Base-by-base conservation (phyloP, 176 grass and related monocot genomes). In the Bolboschoenus planiculmis region DNA sequence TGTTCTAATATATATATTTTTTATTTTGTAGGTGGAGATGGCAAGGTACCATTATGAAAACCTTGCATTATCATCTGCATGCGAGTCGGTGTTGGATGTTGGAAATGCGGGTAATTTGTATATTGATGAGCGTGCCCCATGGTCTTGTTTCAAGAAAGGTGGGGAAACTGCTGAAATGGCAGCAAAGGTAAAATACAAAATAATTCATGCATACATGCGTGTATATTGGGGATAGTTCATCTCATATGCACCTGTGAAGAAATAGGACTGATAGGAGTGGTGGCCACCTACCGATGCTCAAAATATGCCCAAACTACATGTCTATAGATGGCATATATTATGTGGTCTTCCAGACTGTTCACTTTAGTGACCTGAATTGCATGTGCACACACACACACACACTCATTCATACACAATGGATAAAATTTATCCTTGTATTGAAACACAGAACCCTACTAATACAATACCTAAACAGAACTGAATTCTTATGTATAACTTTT, bases 121-220 rank as follows among this genome's bases (percentile, higher is more conserved):
- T 81, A 91, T 98, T 27, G 89, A 95, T 80, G 92, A 95, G 77
- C 81, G 78, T 70, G 89, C 95, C 78, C 92, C 95, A 77, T 98
- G 92, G 95, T 98, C 95, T 81, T 85, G 81, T 90, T 98, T 98
- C 56, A 98, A 98, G 90, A 78, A 95, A 91, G 95, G 95, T 30
- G 89, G 89, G 71, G 85, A 88, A 40, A 88, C 37, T 84, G 74
- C 90, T 90, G 92, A 95, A 93, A 93, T 85, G 81, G 92, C 95
- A 72, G 90, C 92, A 57, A 95, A 95, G 95, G 95, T 95, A 86
- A 81, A 61, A 61, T 30, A 67, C 73, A 58, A 37, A 81, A 80
- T n/a, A 14, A 79, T 36, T 0, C 30, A 48, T 18, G 44, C 72
- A 48, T 46, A 40, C 20, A 26, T 75, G 7, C 14, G 10, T 7